These are phyloP conservation scores for Cinnamomum micranthum DNA, from an alignment of 164 flowering plant species.

Conservation along the genomic window DNA sequence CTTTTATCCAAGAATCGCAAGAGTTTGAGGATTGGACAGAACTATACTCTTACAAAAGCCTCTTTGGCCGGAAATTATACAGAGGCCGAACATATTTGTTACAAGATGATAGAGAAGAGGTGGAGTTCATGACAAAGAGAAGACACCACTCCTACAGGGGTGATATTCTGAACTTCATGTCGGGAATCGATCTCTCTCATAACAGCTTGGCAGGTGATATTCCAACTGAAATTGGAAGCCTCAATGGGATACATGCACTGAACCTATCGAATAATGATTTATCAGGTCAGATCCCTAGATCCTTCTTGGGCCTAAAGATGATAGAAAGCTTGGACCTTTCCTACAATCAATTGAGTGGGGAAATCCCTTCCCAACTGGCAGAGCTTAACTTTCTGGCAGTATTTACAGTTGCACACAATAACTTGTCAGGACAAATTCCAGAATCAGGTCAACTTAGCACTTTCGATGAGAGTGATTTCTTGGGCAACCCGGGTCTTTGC, in stretches of 20 bases:
- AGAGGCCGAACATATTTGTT: not conserved
- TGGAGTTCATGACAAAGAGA: constrained; percentile 7
- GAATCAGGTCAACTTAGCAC: not conserved
- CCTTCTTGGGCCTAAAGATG: not conserved
- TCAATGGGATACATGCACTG: constrained; percentile 1
- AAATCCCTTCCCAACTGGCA: not conserved
- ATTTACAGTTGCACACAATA: not conserved
- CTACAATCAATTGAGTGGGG: constrained; percentile 3
- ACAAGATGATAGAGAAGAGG: not conserved
- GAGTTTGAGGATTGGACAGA: not conserved
- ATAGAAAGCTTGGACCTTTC: constrained; percentile 14
- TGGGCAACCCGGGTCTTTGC: constrained; percentile 8
- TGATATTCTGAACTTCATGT: not conserved
- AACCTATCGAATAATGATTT: constrained; percentile 9
- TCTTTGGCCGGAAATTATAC: not conserved
- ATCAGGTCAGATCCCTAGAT: constrained; percentile 2
- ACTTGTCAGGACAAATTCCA: constrained; percentile 1
- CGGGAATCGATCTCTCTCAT: constrained; percentile 6
- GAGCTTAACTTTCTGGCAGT: not conserved
- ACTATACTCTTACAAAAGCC: not conserved
- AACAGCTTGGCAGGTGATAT: constrained; percentile 4
- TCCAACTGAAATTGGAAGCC: constrained; percentile 2
- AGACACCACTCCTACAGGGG: not conserved
- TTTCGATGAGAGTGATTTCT: not conserved
- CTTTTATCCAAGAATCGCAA: not conserved